Conservation (phyloP, 1,284 basidiomycete genomes). For the Binderoboletus segoi region DNA sequence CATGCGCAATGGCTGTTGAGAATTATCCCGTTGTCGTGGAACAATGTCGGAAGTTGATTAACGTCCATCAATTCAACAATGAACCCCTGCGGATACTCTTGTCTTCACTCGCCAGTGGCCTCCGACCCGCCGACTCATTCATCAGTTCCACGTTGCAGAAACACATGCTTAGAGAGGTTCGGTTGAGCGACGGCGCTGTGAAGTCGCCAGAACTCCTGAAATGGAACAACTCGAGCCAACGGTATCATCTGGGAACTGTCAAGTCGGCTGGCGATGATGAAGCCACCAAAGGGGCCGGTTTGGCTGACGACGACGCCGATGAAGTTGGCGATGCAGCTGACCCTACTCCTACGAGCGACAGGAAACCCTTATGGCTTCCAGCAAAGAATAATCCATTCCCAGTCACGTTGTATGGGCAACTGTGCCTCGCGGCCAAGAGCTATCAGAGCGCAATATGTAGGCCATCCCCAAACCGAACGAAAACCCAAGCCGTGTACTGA, state of each 20-base stretch:
- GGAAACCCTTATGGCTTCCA: conserved; percentile 47
- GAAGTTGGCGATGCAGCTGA: conserved; percentile 27
- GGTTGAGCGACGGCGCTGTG: conserved; percentile 62
- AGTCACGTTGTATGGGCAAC: conserved; percentile 84
- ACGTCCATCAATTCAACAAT: conserved; percentile 75
- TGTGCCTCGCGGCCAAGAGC: conserved; percentile 82
- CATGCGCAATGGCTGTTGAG: conserved; percentile 66
- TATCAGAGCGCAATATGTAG: conserved; percentile 90
- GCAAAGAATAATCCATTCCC: conserved; percentile 76
- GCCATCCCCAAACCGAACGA: conserved; percentile 33
- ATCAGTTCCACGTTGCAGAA: conserved; percentile 79
- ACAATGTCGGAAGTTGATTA: conserved; percentile 73
- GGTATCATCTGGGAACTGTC: conserved; percentile 45
- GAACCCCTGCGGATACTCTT: conserved; percentile 78
- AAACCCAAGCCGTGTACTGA: neutral
- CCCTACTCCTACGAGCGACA: conserved; percentile 31
- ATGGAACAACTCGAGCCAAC: conserved; percentile 57
- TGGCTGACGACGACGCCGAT: conserved; percentile 34
- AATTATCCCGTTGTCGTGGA: conserved; percentile 66
- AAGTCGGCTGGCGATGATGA: conserved; percentile 36
- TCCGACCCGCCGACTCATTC: conserved; percentile 71
- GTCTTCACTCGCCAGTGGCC: conserved; percentile 68
- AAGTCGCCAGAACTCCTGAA: conserved; percentile 59
- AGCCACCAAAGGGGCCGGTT: conserved; percentile 20
- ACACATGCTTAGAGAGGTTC: conserved; percentile 78